Evolutionary conservation across 2,329 filamentous ascomycete genomes (phyloP).

Genomic region (Paraphaeosphaeria sporulosa): DNA sequence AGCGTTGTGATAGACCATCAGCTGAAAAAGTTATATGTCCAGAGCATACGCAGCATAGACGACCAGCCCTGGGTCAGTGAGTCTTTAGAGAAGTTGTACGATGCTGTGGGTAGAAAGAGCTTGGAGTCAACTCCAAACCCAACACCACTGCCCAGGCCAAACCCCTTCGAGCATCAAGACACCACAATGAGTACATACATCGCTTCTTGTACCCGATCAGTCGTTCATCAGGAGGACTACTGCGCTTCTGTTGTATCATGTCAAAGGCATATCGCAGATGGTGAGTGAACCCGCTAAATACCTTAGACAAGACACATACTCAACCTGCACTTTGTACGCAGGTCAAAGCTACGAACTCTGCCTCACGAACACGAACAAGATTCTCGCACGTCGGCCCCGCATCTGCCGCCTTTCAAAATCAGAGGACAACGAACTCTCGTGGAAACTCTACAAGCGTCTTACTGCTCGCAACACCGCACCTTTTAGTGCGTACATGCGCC

Average conservation of each 20-base stretch:
- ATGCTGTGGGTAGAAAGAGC: slow-evolving; percentile 38
- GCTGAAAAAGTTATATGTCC: slow-evolving; percentile 68
- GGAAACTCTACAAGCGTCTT: slow-evolving; percentile 76
- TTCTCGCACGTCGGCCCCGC: slow-evolving; percentile 52
- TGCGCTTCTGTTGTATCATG: slow-evolving; percentile 72
- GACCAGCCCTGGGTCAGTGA: slow-evolving; percentile 58
- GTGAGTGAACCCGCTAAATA: slow-evolving; percentile 42
- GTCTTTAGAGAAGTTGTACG: slow-evolving; percentile 37
- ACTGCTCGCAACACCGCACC: slow-evolving; percentile 78
- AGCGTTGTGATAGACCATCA: slow-evolving; percentile 81
- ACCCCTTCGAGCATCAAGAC: slow-evolving; percentile 41
- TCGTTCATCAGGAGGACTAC: slow-evolving; percentile 56
- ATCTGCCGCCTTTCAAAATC: slow-evolving; percentile 39
- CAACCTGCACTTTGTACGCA: not conserved
- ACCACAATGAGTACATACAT: slow-evolving; percentile 38
- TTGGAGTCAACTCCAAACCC: slow-evolving; percentile 39
- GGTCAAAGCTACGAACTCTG: slow-evolving; percentile 83
- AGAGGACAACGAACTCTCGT: slow-evolving; percentile 53
- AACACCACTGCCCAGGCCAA: slow-evolving; percentile 29
- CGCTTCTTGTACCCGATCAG: slow-evolving; percentile 26
- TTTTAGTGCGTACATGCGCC: slow-evolving; percentile 81
- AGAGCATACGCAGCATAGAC: slow-evolving; percentile 64
- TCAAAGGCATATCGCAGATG: slow-evolving; percentile 74
- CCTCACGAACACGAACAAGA: slow-evolving; percentile 76
- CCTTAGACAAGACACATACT: not conserved